Conservation (phyloP, 805 yeast genomes). For the Lipomyces japonicus region DNA sequence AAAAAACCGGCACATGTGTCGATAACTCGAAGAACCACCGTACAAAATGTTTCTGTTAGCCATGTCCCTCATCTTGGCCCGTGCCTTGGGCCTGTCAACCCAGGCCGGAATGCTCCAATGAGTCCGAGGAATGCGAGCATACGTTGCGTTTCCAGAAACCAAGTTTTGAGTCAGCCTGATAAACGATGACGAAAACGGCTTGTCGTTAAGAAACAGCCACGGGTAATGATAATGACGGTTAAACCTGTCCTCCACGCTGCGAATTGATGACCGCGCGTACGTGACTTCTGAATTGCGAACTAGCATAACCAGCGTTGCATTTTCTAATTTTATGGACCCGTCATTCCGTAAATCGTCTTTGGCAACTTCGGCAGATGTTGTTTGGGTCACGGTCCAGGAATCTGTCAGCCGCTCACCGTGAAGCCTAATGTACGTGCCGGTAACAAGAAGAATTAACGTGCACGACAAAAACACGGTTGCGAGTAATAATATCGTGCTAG, state of each 20-base stretch:
- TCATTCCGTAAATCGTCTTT: too few species aligned
- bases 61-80: constrained; percentile 47
- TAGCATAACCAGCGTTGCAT: constrained; percentile 65
- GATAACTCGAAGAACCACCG: constrained; percentile 57
- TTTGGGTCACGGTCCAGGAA: too few species aligned
- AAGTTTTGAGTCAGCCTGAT: constrained; percentile 45
- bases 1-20: constrained; percentile 81
- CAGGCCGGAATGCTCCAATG: constrained; percentile 57
- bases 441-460: too few species aligned
- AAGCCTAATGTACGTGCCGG: too few species aligned
- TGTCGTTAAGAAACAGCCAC: constrained; percentile 75
- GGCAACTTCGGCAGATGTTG: too few species aligned
- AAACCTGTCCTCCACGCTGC: constrained; percentile 62
- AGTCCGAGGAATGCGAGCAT: constrained; percentile 55
- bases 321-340: constrained; percentile 33
- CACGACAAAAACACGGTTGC: too few species aligned
- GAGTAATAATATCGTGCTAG: too few species aligned
- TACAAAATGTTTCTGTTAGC: constrained; percentile 47
- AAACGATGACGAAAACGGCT: constrained; percentile 56
- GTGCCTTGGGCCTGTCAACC: constrained; percentile 54
- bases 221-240: constrained; percentile 62
- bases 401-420: too few species aligned
- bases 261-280: constrained; percentile 53
- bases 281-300: constrained; percentile 66
- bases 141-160: constrained; percentile 59